A percentile compares a stretch with the other conserved stretches of the same genome.
phyloP scores from a whole-genome alignment of 768 basidiomycete species.

The Kondoa subrosea region DNA sequence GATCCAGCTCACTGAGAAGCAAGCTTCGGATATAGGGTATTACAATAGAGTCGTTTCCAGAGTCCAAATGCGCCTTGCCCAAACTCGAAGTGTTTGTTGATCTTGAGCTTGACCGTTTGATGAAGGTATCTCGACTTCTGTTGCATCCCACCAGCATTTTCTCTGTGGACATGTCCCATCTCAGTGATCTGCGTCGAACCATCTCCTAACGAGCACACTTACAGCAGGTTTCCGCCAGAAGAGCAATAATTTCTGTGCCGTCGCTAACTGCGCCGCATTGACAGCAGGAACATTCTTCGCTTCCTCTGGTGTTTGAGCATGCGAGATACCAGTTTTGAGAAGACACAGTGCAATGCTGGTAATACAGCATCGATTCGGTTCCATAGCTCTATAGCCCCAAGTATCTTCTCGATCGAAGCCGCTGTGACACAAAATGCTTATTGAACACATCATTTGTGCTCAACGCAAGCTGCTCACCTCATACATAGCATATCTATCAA shows the following conservation, averaged over 20 bases:
- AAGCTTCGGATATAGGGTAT: no score
- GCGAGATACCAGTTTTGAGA: slow-evolving; percentile 81
- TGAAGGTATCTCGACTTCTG: slow-evolving; percentile 52
- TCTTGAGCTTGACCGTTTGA: slow-evolving; percentile 35
- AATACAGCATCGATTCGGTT: slow-evolving; percentile 91
- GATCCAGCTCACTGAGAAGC: no score
- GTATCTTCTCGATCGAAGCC: slow-evolving; percentile 94
- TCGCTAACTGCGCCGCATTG: slow-evolving; percentile 77
- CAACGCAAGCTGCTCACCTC: slow-evolving; percentile 47
- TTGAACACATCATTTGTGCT: neutral
- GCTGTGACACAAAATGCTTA: slow-evolving; percentile 35
- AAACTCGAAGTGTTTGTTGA: slow-evolving; percentile 61
- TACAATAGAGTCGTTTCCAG: slow-evolving; percentile 42
- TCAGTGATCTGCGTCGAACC: neutral
- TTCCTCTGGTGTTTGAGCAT: neutral
- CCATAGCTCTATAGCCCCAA: slow-evolving; percentile 93
- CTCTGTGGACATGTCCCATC: slow-evolving; percentile 41
- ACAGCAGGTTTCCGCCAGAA: slow-evolving; percentile 99
- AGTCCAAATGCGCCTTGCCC: slow-evolving; percentile 97
- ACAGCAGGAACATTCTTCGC: slow-evolving; percentile 37
- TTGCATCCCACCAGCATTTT: slow-evolving; percentile 99
- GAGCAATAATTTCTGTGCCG: slow-evolving; percentile 84
- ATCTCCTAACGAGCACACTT: slow-evolving; percentile 35
- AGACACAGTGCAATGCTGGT: slow-evolving; percentile 94
- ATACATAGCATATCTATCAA: slow-evolving; percentile 99